phyloP scores from a whole-genome alignment of 2,329 filamentous ascomycete species.

The Metarhizium robertsii region DNA sequence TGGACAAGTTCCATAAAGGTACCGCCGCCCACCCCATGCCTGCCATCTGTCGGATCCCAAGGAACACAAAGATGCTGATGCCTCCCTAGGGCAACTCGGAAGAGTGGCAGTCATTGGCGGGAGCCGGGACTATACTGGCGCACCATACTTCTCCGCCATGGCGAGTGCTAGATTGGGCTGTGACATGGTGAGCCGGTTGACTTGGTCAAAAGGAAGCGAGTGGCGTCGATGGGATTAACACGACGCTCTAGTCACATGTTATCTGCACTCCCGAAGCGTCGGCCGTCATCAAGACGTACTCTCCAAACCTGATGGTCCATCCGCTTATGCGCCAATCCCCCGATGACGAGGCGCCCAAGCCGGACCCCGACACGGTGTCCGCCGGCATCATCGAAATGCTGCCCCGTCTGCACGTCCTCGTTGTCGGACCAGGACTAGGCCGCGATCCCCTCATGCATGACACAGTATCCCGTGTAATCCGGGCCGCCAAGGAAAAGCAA shows the following conservation, averaged over 20 bases:
- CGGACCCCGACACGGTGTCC: conserved; percentile 52
- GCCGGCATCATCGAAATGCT: conserved; percentile 69
- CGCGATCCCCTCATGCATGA: conserved; percentile 85
- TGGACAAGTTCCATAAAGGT: conserved; percentile 96
- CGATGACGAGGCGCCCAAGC: conserved; percentile 30
- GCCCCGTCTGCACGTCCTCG: conserved; percentile 78
- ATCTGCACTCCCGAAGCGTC: conserved; percentile 88
- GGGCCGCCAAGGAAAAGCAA: conserved; percentile 59
- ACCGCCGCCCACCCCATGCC: too few relatives aligned
- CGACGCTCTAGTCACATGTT: conserved; percentile 61
- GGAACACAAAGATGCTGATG: conserved; percentile 8
- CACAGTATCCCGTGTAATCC: conserved; percentile 70
- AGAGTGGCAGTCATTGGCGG: conserved; percentile 90
- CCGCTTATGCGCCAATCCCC: conserved; percentile 75
- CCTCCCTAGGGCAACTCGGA: conserved; percentile 70
- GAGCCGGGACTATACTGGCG: conserved; percentile 92
- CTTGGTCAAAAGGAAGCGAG: not conserved
- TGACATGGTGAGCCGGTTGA: conserved; percentile 59
- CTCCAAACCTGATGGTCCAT: conserved; percentile 96
- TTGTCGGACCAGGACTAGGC: conserved; percentile 86
- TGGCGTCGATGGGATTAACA: not conserved
- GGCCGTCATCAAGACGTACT: conserved; percentile 92
- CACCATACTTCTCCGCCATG: conserved; percentile 97
- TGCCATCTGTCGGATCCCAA: not conserved
- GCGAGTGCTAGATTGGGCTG: conserved; percentile 84